Conservation (phyloP, 768 basidiomycete genomes). For the Termitomyces sp. region DNA sequence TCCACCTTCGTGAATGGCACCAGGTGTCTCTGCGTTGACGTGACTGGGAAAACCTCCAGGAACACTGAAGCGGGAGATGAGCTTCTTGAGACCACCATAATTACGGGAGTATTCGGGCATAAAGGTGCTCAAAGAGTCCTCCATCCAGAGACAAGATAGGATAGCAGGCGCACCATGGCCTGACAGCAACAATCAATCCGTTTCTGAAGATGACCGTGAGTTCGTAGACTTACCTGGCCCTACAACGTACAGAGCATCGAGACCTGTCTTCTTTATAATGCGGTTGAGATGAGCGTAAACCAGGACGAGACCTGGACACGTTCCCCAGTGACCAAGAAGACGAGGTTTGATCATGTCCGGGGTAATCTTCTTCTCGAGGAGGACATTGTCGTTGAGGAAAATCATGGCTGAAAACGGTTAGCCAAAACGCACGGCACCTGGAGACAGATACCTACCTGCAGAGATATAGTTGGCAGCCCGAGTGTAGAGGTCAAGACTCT, state of each 20-base stretch:
- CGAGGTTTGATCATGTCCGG: slow-evolving; percentile 77
- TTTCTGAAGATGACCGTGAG: background rate
- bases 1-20: slow-evolving; percentile 88
- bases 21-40: slow-evolving; percentile 83
- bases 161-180: slow-evolving; percentile 88
- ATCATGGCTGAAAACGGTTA: slow-evolving; percentile 62
- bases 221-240: slow-evolving; percentile 56
- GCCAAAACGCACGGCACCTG: background rate
- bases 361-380: slow-evolving; percentile 57
- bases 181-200: slow-evolving; percentile 6
- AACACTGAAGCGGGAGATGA: slow-evolving; percentile 72
- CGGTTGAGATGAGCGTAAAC: slow-evolving; percentile 70
- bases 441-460: slow-evolving; percentile 44
- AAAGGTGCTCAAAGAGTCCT: slow-evolving; percentile 65
- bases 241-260: slow-evolving; percentile 73
- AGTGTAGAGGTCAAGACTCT: slow-evolving; percentile 49
- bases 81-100: slow-evolving; percentile 55
- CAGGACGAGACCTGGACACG: slow-evolving; percentile 74
- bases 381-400: slow-evolving; percentile 71
- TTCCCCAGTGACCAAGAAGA: slow-evolving; percentile 83
- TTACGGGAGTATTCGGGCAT: slow-evolving; percentile 58
- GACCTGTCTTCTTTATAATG: slow-evolving; percentile 54
- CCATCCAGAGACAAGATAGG: slow-evolving; percentile 83
- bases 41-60: slow-evolving; percentile 85
- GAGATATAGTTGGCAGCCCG: slow-evolving; percentile 69